Percentiles rank a stretch among this genome's conserved stretches.
Conservation (phyloP, 73 alveolate genomes). For the Tetrahymena malaccensis region DNA sequence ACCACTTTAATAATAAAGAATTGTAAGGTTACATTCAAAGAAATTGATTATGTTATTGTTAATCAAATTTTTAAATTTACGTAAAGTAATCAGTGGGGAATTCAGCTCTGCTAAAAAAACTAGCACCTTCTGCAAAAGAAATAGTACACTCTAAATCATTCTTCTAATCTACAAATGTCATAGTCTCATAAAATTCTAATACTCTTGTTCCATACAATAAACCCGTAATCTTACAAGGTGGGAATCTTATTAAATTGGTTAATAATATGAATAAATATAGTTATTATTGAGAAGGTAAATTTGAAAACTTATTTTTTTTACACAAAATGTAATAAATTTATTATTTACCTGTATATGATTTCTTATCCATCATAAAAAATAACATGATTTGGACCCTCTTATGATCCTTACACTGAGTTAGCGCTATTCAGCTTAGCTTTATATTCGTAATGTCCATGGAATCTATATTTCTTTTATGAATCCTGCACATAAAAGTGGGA, state of each 20-base stretch:
- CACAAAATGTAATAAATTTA: too few species aligned
- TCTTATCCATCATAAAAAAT: constrained; percentile 37
- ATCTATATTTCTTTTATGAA: neutral
- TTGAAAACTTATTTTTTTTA: too few species aligned
- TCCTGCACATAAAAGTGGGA: constrained; percentile 25
- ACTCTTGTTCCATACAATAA: constrained; percentile 28
- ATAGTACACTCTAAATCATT: constrained; percentile 19
- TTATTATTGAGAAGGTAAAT: too few species aligned
- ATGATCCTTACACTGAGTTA: constrained; percentile 43
- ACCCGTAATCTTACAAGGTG: constrained; percentile 30
- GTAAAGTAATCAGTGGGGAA: constrained; percentile 37
- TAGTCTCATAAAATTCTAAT: constrained; percentile 15
- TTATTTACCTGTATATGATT: neutral
- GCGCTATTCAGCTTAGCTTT: constrained; percentile 29
- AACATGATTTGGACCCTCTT: constrained; percentile 32
- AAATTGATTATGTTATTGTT: too few species aligned
- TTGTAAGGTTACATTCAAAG: too few species aligned
- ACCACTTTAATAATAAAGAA: neutral
- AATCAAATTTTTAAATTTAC: constrained; percentile 2
- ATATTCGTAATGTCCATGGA: constrained; percentile 43
- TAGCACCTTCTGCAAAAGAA: constrained; percentile 28
- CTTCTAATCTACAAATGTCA: constrained; percentile 31
- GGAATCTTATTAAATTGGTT: constrained; percentile 1
- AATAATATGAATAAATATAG: too few species aligned
- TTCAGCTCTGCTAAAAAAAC: constrained; percentile 28